Percentiles rank a stretch among this genome's conserved stretches.
These are phyloP conservation scores for Cudoniella acicularis DNA, from an alignment of 495 filamentous ascomycete genomes.

Conservation along the genomic window DNA sequence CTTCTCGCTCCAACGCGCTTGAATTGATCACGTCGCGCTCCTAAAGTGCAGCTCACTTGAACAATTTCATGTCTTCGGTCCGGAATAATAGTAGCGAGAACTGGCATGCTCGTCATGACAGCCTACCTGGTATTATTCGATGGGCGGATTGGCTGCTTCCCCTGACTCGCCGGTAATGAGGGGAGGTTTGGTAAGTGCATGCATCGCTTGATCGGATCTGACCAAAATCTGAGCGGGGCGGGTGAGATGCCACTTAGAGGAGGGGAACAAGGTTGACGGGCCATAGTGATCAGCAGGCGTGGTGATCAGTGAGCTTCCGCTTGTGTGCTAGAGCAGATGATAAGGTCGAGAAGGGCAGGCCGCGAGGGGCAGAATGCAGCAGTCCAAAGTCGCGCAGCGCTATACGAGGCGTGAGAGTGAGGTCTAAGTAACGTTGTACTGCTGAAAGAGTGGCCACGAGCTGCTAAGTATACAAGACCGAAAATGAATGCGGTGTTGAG, in stretches of 20 bases:
- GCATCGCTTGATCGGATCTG: neutral
- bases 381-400: too few relatives aligned
- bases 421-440: too few relatives aligned
- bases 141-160: constrained; percentile 9
- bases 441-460: too few relatives aligned
- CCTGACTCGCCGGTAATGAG: neutral
- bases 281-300: constrained; percentile 5
- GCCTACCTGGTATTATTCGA: neutral
- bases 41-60: neutral
- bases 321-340: constrained; percentile 2
- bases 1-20: neutral
- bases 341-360: neutral
- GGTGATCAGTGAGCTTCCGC: constrained; percentile 4
- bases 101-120: neutral
- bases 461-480: too few relatives aligned
- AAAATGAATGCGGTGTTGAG: too few relatives aligned
- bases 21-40: neutral
- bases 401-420: too few relatives aligned
- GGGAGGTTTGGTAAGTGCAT: neutral
- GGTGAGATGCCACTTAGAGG: neutral
- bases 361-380: neutral
- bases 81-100: neutral
- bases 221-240: constrained; percentile 3
- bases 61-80: constrained; percentile 2
- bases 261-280: too few relatives aligned